These are phyloP conservation scores for Diospyros lotus DNA, from an alignment of 148 eudicot genomes.

Conservation along the genomic window DNA sequence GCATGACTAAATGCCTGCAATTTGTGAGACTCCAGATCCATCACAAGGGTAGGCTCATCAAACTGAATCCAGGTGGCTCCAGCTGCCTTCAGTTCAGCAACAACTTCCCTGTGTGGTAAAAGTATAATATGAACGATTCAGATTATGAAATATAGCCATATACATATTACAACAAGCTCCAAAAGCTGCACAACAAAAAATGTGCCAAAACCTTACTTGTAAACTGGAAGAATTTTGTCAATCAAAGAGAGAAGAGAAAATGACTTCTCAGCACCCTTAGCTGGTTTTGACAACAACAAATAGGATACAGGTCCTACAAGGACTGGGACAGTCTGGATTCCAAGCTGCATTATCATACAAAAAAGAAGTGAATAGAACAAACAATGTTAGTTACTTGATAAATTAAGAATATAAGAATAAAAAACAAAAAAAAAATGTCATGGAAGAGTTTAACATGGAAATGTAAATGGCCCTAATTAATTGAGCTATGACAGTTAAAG, in stretches of 20 bases:
- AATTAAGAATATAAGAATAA: background rate
- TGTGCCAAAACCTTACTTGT: slow-evolving; percentile 49
- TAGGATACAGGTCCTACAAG: slow-evolving; percentile 84
- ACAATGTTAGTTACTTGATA: too few relatives aligned
- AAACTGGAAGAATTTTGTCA: slow-evolving; percentile 71
- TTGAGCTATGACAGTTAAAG: too few relatives aligned
- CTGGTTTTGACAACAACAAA: slow-evolving; percentile 78
- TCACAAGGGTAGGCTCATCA: slow-evolving; percentile 81
- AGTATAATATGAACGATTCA: too few relatives aligned
- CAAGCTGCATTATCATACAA: slow-evolving; percentile 46
- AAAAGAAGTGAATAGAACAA: too few relatives aligned
- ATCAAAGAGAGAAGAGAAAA: slow-evolving; percentile 79
- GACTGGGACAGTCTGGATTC: slow-evolving; percentile 77
- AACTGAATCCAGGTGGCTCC: slow-evolving; percentile 93
- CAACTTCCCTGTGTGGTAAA: slow-evolving; percentile 62
- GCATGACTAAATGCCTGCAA: slow-evolving; percentile 81
- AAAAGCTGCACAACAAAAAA: too few relatives aligned
- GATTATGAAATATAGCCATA: too few relatives aligned
- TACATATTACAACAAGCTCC: too few relatives aligned
- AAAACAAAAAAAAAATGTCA: background rate
- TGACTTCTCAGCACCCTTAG: slow-evolving; percentile 91
- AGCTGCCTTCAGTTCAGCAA: slow-evolving; percentile 85
- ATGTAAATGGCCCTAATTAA: background rate
- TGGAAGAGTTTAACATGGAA: background rate
- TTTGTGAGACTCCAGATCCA: slow-evolving; percentile 78